Evolutionary conservation across 2,329 filamentous ascomycete species (phyloP).

Genomic region (Lecanicillium sp.): DNA sequence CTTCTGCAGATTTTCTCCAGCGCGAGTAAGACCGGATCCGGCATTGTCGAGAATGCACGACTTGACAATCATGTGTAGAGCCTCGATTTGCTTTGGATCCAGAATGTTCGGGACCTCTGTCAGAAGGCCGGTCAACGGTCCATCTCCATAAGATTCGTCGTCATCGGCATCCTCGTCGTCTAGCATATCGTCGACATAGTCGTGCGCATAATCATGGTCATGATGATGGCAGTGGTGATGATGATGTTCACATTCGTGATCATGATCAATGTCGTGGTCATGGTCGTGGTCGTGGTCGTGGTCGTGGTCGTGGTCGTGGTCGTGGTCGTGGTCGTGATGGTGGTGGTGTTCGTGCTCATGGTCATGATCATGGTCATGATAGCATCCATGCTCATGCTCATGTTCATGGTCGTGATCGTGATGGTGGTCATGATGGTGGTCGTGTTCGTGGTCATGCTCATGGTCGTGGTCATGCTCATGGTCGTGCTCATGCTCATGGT

Average conservation of each 20-base stretch:
- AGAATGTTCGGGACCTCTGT: slow-evolving; percentile 93
- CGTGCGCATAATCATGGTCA: slow-evolving; percentile 29
- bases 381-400: slow-evolving; percentile 14
- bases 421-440: slow-evolving; percentile 22
- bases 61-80: slow-evolving; percentile 94
- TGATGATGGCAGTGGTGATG: slow-evolving; percentile 24
- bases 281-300: slow-evolving; percentile 21
- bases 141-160: slow-evolving; percentile 71
- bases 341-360: slow-evolving; percentile 16
- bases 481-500: slow-evolving; percentile 21
- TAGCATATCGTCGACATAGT: slow-evolving; percentile 47
- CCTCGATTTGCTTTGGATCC: slow-evolving; percentile 91
- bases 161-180: slow-evolving; percentile 64
- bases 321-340: slow-evolving; percentile 11
- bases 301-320: slow-evolving; percentile 21
- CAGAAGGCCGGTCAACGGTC: slow-evolving; percentile 72
- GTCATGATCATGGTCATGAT: slow-evolving; percentile 23
- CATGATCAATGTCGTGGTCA: slow-evolving; percentile 10
- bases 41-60: slow-evolving; percentile 82
- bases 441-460: slow-evolving; percentile 11
- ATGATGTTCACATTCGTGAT: slow-evolving; percentile 19
- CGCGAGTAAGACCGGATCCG: slow-evolving; percentile 57
- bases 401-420: slow-evolving; percentile 18
- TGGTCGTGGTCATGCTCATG: slow-evolving; percentile 21
- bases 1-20: slow-evolving; percentile 78